phyloP scores from a whole-genome alignment of 179 eudicot genomes.

The Vitellaria paradoxa region DNA sequence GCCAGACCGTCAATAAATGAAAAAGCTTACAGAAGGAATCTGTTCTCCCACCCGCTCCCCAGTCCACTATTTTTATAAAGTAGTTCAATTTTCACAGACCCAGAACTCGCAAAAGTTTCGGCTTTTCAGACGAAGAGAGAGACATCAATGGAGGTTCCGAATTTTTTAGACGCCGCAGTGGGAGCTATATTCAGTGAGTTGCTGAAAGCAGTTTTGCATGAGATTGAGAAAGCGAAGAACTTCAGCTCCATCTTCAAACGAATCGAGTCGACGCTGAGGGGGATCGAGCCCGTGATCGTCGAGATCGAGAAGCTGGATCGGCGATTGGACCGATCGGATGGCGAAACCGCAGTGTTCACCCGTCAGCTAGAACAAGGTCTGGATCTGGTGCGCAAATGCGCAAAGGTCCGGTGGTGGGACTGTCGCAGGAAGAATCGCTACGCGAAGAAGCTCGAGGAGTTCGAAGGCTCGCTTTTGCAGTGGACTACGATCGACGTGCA shows the following conservation, averaged over 20 bases:
- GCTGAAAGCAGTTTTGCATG: too few species aligned
- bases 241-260: conserved; percentile 12
- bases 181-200: too few species aligned
- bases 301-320: conserved; percentile 8
- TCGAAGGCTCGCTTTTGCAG: not conserved
- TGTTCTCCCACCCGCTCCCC: too few species aligned
- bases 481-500: not conserved
- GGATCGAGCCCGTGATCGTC: not conserved
- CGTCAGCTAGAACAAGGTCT: not conserved
- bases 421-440: not conserved
- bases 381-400: not conserved
- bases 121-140: too few species aligned
- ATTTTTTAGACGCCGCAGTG: too few species aligned
- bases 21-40: too few species aligned
- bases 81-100: not conserved
- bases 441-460: not conserved
- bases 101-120: too few species aligned
- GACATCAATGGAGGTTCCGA: too few species aligned
- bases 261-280: not conserved
- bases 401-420: conserved; percentile 11
- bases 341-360: not conserved
- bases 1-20: too few species aligned
- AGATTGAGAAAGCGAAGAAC: too few species aligned
- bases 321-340: conserved; percentile 1
- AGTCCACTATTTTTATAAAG: too few species aligned